phyloP scores from a whole-genome alignment of 2,329 filamentous ascomycete species.

The Penicillium sp. region DNA sequence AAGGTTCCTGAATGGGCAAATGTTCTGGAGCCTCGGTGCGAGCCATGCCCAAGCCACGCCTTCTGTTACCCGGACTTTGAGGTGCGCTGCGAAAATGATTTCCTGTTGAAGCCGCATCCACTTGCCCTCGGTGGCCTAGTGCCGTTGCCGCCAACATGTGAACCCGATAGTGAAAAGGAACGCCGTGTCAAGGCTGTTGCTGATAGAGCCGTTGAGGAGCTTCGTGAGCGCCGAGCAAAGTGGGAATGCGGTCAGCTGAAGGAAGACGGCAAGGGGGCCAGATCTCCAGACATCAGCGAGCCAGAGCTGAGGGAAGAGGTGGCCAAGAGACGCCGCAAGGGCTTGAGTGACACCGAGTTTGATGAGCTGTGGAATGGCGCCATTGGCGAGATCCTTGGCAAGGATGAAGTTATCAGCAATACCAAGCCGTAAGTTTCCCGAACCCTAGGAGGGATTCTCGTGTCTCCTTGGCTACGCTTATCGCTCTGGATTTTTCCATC shows the following conservation, averaged over 20 bases:
- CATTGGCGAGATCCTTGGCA: conserved; percentile 49
- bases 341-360: conserved; percentile 83
- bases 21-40: conserved; percentile 74
- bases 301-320: conserved; percentile 74
- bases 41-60: conserved; percentile 85
- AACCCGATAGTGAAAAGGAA: conserved; percentile 90
- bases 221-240: conserved; percentile 79
- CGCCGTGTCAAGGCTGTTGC: conserved; percentile 82
- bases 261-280: conserved; percentile 58
- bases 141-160: conserved; percentile 85
- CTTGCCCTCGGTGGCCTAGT: conserved; percentile 75
- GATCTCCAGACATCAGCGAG: conserved; percentile 64
- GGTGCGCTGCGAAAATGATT: conserved; percentile 80
- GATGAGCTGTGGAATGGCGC: conserved; percentile 68
- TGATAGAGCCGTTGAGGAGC: conserved; percentile 79
- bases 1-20: conserved; percentile 71
- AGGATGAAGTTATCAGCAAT: conserved; percentile 59
- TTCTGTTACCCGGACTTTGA: conserved; percentile 78
- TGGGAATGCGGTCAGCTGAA: conserved; percentile 83
- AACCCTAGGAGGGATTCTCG: conserved; percentile 6
- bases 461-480: conserved; percentile 18
- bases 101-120: conserved; percentile 79
- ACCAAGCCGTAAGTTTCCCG: conserved; percentile 56
- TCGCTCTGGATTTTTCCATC: conserved; percentile 19
- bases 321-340: conserved; percentile 71